Base-by-base conservation (phyloP, 495 filamentous ascomycete species). In the Aspergillus baeticus region DNA sequence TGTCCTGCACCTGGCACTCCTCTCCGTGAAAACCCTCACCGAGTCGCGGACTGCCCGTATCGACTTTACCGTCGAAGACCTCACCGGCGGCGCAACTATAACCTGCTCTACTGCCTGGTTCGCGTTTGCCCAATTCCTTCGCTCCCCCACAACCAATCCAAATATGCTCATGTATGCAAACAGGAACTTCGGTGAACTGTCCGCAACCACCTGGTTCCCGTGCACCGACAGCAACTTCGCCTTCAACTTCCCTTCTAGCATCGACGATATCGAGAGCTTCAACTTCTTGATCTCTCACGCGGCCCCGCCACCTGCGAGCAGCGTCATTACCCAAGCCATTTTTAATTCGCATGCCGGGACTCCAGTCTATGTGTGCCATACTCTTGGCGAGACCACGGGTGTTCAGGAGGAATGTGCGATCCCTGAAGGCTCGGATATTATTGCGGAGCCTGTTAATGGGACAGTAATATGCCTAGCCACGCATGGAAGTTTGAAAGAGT, bases 61-160 rank as follows among this genome's bases (percentile, higher is more conserved):
- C 31, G 47, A 50, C 34, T 37, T 50, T 15, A 37, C 47, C n/a
- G 17, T 50, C 31, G 23, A 50, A 15, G 47, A 37, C 10, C 31
- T 13, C 47, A 21, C 2, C 6, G 15, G 29, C 15, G 31, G 47
- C 17, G 47, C 47, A 20, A 3, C 2, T 15, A 50, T 31, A 7
- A 50, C 33, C 47, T 50, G 31, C 17, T 35, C 31, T 35, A 37
- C 47, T 20, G 47, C 47, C 15, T 50, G 31, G 31, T 50, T 36
- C 18, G 3, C n/a, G 13, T 15, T 4, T 13, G 3, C 4, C n/a
- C 35, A 4, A 4, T 43, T 13, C 3, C 39, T 22, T 21, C 39
- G 20, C 39, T 22, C 22, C 13, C 17, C 10, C n/a, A 15, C 35
- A 37, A 37, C 13, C 26, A 4, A 8, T 8, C 26, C 26, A 4